A percentile compares a stretch with the other conserved stretches of the same genome.
Evolutionary conservation across 2,329 filamentous ascomycete species (phyloP).

Genomic region (Penicillium sp.): DNA sequence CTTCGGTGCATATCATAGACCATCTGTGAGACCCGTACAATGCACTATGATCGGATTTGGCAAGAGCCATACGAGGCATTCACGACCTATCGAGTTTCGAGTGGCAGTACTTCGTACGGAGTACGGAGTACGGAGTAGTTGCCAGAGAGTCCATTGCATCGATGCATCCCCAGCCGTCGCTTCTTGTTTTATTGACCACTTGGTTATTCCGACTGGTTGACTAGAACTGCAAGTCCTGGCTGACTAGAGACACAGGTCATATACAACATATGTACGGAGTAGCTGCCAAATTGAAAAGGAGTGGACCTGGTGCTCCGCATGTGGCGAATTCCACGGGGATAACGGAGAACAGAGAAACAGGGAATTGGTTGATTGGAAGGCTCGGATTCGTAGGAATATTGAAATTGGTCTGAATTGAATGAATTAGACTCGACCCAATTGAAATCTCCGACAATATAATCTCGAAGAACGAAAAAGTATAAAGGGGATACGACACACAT

Average conservation of each 20-base stretch:
- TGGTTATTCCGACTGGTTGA: neutral
- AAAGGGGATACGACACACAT: neutral
- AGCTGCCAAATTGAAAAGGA: neutral
- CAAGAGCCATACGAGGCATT: neutral
- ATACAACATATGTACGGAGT: neutral
- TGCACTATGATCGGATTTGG: neutral
- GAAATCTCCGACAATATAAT: neutral
- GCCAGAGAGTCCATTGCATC: neutral
- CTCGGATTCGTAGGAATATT: neutral
- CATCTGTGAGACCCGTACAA: neutral
- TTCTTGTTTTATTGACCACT: neutral
- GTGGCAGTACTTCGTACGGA: neutral
- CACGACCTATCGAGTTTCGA: neutral
- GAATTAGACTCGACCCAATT: neutral
- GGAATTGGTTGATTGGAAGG: neutral
- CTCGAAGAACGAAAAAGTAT: neutral
- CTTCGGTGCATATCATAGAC: neutral
- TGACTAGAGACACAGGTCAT: neutral
- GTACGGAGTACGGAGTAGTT: too few species aligned
- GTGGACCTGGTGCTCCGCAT: neutral
- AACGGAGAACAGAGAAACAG: neutral
- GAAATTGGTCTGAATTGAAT: neutral
- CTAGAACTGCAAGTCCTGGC: neutral
- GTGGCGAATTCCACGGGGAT: constrained; percentile 6
- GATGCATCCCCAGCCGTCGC: neutral